Evolutionary conservation across 495 filamentous ascomycete species (phyloP).

Genomic region (Hypoxylon lienhwacheense): DNA sequence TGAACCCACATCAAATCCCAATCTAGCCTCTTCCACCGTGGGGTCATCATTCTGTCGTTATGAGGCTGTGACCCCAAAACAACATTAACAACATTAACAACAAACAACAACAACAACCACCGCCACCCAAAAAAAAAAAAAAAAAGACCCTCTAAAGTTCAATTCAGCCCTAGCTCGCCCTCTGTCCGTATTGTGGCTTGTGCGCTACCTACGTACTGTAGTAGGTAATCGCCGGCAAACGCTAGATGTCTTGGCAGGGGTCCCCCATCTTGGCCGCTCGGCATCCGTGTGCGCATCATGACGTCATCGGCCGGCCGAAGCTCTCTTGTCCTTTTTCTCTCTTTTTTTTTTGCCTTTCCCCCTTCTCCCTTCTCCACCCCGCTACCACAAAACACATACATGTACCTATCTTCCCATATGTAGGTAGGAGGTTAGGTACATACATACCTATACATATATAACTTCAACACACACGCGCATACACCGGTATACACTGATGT

Average conservation of each 20-base stretch:
- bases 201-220: too few species aligned
- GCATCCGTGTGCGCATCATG: constrained; percentile 17
- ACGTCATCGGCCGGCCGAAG: constrained; percentile 13
- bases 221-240: constrained; percentile 17
- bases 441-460: neutral
- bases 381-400: too few species aligned
- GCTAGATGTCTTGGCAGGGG: constrained; percentile 38
- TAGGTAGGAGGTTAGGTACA: too few species aligned
- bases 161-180: constrained; percentile 32
- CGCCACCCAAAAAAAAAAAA: too few species aligned
- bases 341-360: neutral
- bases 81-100: too few species aligned
- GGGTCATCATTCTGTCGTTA: neutral
- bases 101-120: too few species aligned
- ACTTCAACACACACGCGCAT: neutral
- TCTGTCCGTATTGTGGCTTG: constrained; percentile 16
- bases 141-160: neutral
- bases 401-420: too few species aligned
- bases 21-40: too few species aligned
- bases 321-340: neutral
- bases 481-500: too few species aligned
- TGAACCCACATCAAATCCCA: too few species aligned
- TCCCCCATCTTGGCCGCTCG: constrained; percentile 31
- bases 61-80: too few species aligned
- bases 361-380: too few species aligned